phyloP scores from a whole-genome alignment of 2,329 filamentous ascomycete species.

The Tolypocladium tundrense region DNA sequence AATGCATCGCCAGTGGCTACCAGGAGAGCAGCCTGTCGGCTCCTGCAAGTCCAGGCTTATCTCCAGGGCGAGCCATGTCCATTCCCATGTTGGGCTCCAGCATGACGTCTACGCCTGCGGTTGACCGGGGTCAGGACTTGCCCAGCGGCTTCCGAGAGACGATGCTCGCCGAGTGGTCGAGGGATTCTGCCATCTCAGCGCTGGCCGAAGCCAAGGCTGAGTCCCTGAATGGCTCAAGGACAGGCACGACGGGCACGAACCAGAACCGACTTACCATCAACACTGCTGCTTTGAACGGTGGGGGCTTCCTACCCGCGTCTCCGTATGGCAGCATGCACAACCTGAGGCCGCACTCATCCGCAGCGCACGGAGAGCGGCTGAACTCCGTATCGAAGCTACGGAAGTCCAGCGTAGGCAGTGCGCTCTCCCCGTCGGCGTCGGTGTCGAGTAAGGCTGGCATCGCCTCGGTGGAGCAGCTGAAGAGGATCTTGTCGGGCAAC shows the following conservation, averaged over 20 bases:
- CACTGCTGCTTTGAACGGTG: conserved; percentile 25
- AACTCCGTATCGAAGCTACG: conserved; percentile 32
- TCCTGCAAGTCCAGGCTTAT: conserved; percentile 57
- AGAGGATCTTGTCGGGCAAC: conserved; percentile 48
- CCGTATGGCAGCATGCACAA: conserved; percentile 41
- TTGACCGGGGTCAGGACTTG: conserved; percentile 42
- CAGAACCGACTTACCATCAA: conserved; percentile 50
- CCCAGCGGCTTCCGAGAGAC: conserved; percentile 60
- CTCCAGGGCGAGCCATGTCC: conserved; percentile 54
- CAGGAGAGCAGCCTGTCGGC: conserved; percentile 51
- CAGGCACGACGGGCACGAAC: conserved; percentile 45
- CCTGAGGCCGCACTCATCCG: conserved; percentile 36
- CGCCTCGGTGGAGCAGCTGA: conserved; percentile 54
- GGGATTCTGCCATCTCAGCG: conserved; percentile 59
- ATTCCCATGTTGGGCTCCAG: conserved; percentile 49
- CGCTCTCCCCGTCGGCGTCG: conserved; percentile 32
- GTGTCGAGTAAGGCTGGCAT: conserved; percentile 38
- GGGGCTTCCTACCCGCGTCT: conserved; percentile 28
- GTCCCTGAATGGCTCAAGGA: conserved; percentile 66
- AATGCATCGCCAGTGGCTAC: conserved; percentile 65
- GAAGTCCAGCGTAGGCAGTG: conserved; percentile 45
- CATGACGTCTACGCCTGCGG: conserved; percentile 26
- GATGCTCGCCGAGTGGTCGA: conserved; percentile 72
- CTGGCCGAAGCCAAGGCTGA: conserved; percentile 60
- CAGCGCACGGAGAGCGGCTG: conserved; percentile 22